Evolutionary conservation across 768 basidiomycete species (phyloP), one percentile per base, ranked within the genome.

Genomic region (Amanita phalloides): DNA sequence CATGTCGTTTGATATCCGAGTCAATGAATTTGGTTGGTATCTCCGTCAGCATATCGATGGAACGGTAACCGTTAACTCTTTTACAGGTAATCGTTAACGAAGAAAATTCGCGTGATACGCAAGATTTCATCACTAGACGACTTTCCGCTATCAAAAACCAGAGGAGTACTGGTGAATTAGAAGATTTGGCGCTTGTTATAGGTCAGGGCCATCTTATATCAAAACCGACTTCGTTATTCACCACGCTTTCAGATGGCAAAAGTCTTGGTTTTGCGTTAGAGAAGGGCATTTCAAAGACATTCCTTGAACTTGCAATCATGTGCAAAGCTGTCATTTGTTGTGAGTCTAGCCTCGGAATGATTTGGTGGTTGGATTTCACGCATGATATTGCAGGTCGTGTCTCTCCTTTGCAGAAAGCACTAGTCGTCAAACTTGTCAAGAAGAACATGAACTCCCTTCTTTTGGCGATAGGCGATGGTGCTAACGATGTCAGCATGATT

Each of bases 301-400:
- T 99, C 72, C 74, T 98, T 51, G 96, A 99, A 64, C 71, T 99
- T 36, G 95, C 95, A 1, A 82, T 97, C 58, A 84, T 98, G 84
- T 99, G 96, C 74, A 97, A 97, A 61, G 95, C 96, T 28, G 96
- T 98, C 45, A 86, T 99, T 35, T 98, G 95, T 66, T 99, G 95
- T 94, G 60, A 56, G 87, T 72, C 9, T 4, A n/a, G 6, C 17
- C 3, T 20, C 23, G 11, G 21, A 13, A 14, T 45, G 21, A 11
- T 28, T 33, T 38, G 14, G 1, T 13, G 13, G 30, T 7, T 25
- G 17, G 26, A 32, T 37, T 42, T 56, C 54, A 59, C 47, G 14
- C 39, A 53, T 36, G 14, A 45, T 14, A 44, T 48, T 26, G 11
- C 57, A 90, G 90, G 92, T 68, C 95, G 95, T 58, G 96, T 99